Base-by-base conservation (phyloP, 2,329 filamentous ascomycete genomes). In the Parasarocladium wereldwijsianum region DNA sequence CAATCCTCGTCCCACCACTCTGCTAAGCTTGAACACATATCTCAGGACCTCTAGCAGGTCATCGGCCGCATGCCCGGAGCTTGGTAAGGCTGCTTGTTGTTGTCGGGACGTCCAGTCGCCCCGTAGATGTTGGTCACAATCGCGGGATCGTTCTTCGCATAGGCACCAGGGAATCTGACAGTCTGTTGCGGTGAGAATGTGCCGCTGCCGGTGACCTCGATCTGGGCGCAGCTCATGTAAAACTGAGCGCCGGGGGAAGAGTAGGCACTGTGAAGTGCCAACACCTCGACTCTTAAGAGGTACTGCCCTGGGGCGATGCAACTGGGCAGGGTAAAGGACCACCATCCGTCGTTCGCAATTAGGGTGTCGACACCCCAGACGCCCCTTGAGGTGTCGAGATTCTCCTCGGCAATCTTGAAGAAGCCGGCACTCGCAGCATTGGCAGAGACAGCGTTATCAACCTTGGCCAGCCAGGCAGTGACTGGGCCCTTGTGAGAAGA, bases 371-470 rank as follows among this genome's bases (percentile, higher is more conserved):
- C 50, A n/a, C 45, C 51, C 51, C 52, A 40, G 9, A 30, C 34
- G 22, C 33, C 32, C 2, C 24, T n/a, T 14, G 30, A n/a, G 17
- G 44, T 46, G 17, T 40, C 27, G 18, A 45, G 40, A 16, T 30
- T 30, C 28, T 30, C 28, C 41, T 62, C 55, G 37, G 52, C 55
- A 31, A 68, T 51, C 50, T 70, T 70, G 52, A 68, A 66, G 63
- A 62, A 68, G 17, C 50, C 45, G 6, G 51, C 47, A 16, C 52
- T 50, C 2, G 43, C 40, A 6, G 52, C 43, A 5, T 46, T 43
- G 7, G 58, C 49, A 2, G 49, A 55, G 9, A 54, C 53, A 2
- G 64, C 61, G 32, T 64, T 54, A 36, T 49, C 43, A 12, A 67
- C 64, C 40, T 60, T 58, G 34, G 59, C 54, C 29, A 65, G 52